Evolutionary conservation across 2,329 filamentous ascomycete genomes (phyloP), one percentile per base, ranked within the genome.

Genomic region (Diplodia sapinea): DNA sequence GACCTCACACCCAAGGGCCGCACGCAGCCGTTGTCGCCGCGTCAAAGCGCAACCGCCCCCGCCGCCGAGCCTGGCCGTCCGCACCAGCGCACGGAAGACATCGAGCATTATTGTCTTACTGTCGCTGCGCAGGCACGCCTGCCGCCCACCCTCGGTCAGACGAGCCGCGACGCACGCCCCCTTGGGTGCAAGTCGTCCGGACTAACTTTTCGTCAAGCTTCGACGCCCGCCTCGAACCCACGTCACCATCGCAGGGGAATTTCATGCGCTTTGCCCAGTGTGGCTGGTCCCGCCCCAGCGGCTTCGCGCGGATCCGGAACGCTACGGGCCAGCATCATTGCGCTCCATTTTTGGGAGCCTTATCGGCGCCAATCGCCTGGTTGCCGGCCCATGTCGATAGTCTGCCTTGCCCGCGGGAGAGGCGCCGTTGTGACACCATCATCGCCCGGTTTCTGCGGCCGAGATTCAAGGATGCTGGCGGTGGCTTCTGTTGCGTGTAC

Each of bases 161-260:
- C 13, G 20, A 11, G 17, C 36, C 43, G 15, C 15, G 26, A 29
- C 26, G 4, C 56, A 9, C 8, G 4, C 38, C 5, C 9, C 15
- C 17, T n/a, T n/a, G 2, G 12, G 12, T n/a, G 43, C 15, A 17
- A 11, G 59, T 33, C 43, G 59, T 63, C n/a, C 26, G 59, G 59
- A 63, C 59, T 51, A 51, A 47, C 59, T 63, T 63, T 63, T 51
- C 59, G 59, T 63, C 59, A 63, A 63, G 59, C 59, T 63, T 63
- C 57, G 57, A 23, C 57, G 57, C 40, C 9, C 31, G 13, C 43
- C n/a, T 38, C 59, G n/a, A 49, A 20, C 40, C 29, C 29, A 63
- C 59, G 59, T 63, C 59, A 63, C 59, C n/a, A n/a, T 36, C 59
- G 47, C 59, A 63, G 59, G 29, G 43, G 43, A 51, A 12, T 63